Base-by-base conservation (phyloP, 1,139 yeast genomes). In the Hanseniaspora sp. region DNA sequence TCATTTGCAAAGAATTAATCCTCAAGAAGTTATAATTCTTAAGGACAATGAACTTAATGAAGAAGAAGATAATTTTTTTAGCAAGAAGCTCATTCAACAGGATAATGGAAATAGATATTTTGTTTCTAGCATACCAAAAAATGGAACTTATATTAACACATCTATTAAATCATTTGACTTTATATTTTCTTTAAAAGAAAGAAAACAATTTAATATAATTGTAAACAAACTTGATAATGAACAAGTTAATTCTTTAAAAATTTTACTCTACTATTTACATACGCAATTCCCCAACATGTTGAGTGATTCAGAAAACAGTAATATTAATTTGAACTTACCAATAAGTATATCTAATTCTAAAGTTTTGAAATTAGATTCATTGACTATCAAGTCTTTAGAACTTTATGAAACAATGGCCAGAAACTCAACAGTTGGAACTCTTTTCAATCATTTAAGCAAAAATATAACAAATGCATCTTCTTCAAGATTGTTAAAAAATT, bases 331-430 rank as follows among this genome's bases (percentile, higher is more conserved):
- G 29, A 79, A 79, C 61, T 65, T 81, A 15, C 86, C 86, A 0
- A 76, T 71, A 11, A 67, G 75, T 4, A 66, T 71, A 1, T 64
- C 78, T 13, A 74, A 74, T 55, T 69, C 82, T 41, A 77, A 76
- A 54, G 61, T 74, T 1, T 90, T 90, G 0, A 67, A 83, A 58
- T 83, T 92, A 68, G 98, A 92, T 63, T 73, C 88, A 0, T 69
- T 95, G 51, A 86, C 97, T 0, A 74, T 90, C 35, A 83, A 81
- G 44, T 92, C 96, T 1, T 71, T 92, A 51, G 98, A 92, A 63
- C 69, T 92, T 34, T 76, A 77, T 51, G 69, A 71, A 45, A 75
- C 85, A 0, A 70, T 80, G 7, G 71, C 80, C 56, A 83, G 79
- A n/a, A 76, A 76, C 17, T 74, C 81, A 13, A 71, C 70, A 5